Base-by-base conservation (phyloP, 208 protist genomes). In the Strigomonas culicis region DNA sequence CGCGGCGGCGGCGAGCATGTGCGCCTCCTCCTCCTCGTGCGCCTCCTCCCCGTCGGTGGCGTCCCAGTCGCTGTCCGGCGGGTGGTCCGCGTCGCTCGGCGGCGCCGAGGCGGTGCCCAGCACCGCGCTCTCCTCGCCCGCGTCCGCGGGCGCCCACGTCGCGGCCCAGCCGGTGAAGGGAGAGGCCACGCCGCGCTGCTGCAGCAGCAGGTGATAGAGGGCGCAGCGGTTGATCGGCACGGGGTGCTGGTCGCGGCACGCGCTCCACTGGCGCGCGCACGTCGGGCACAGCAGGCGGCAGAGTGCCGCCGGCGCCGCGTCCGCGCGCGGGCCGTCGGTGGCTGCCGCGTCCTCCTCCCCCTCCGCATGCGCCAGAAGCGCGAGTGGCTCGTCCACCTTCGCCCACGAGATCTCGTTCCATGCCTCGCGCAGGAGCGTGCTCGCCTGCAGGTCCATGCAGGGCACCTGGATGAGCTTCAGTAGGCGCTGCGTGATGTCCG, bases 331-430 rank as follows among this genome's bases (percentile, higher is more conserved):
- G 62, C 69, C 39, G 27, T 66, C 51, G 57, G 53, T 28, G 53
- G 60, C 41, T 24, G 52, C 66, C 7, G 49, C 59, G 21, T 57
- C 47, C 7, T 65, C 46, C 28, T 53, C 66, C 7, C 51, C 59
- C 28, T 57, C 47, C 8, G 27, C 56, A 0, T 13, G 57, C 11
- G 50, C 34, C 3, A 61, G 30, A 32, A 61, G 34, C 2, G 57
- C 21, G n/a, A 21, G 21, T 8, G 57, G 15, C 17, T 61, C 57
- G 15, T 43, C 19, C 31, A 50, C 57, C 39, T 44, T 44, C 1
- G 39, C 8, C 21, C 78, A 77, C 63, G 67, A 77, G 1, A 86
- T 31, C 59, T 90, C 83, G 66, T 90, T 88, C 79, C 84, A 93
- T 36, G 87, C 70, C 57, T 93, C 87, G 1, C 79, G 63, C 39